Evolutionary conservation across 2,329 filamentous ascomycete species (phyloP), one percentile per base, ranked within the genome.

Genomic region (Celoporthe dispersa): DNA sequence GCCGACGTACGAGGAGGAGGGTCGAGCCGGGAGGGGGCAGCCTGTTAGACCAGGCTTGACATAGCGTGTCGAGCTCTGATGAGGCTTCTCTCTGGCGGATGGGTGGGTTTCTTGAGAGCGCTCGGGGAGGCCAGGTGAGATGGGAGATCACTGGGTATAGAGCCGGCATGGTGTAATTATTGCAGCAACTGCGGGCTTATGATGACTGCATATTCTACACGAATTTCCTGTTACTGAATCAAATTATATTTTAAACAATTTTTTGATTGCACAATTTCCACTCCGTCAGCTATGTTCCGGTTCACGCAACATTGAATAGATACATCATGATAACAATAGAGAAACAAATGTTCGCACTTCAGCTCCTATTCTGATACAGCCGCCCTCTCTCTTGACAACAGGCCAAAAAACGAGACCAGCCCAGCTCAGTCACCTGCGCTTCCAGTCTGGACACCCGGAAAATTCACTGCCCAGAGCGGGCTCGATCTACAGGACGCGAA

Each of bases 161-260:
- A 70, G 65, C 48, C 48, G 37, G 48, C 59, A 60, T 51, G 35
- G 62, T 62, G 51, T 44, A 48, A 59, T 67, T 48, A 64, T 31
- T 48, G 60, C 59, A 67, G 65, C 68, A 64, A 64, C 19, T 63
- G 53, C 64, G 57, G 64, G 53, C 48, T 70, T 64, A 51, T 41
- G 55, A 70, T 62, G 65, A 60, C 65, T 64, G 65, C 64, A 60
- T 68, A 68, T 70, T 68, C 59, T 70, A 68, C 64, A 67, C 62
- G 39, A 39, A 57, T 70, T 70, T 61, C 51, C 57, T 68, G 59
- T 67, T 59, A 28, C 41, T 64, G 60, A 66, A 51, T 64, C 53
- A 59, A 60, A 66, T 33, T 59, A 68, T 59, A 64, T 68, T 39
- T 25, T 67, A 35, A 35, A 33, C 22, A 33, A 60, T 28, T 37